Conservation (phyloP, 805 yeast genomes). For the Candida glaebosa region DNA sequence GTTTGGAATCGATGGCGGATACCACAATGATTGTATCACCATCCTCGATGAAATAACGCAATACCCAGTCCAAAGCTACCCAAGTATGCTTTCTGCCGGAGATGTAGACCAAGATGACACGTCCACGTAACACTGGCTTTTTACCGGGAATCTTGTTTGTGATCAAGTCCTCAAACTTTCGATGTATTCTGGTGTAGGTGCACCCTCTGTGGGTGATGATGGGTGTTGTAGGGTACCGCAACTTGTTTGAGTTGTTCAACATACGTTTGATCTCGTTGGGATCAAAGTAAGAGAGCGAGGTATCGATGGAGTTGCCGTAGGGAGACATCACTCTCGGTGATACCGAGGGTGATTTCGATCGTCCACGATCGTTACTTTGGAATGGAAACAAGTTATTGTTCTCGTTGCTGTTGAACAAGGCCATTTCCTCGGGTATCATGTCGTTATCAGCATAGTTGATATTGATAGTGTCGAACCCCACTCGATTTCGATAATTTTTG, state of each 20-base stretch:
- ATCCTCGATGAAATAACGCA: conserved; percentile 50
- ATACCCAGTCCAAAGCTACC: conserved; percentile 75
- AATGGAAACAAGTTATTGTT: neutral
- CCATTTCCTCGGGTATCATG: conserved; percentile 5
- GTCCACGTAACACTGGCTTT: conserved; percentile 43
- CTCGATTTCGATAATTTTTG: conserved; percentile 28
- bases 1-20: conserved; percentile 41
- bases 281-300: conserved; percentile 11
- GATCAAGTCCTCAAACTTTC: conserved; percentile 46
- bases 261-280: conserved; percentile 3
- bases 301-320: conserved; percentile 15
- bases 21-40: conserved; percentile 68
- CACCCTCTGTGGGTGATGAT: conserved; percentile 39
- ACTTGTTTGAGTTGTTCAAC: conserved; percentile 1
- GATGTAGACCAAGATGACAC: conserved; percentile 61
- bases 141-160: conserved; percentile 28
- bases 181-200: conserved; percentile 46
- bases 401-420: neutral
- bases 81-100: conserved; percentile 76
- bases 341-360: conserved; percentile 14
- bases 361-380: conserved; percentile 10
- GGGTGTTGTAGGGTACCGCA: conserved; percentile 36
- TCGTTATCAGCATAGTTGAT: conserved; percentile 19
- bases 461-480: conserved; percentile 55
- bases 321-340: conserved; percentile 15